A percentile compares a stretch with the other conserved stretches of the same genome.
These are phyloP conservation scores for Metarhizium sp. DNA, from an alignment of 2,329 filamentous ascomycete genomes.

Conservation along the genomic window DNA sequence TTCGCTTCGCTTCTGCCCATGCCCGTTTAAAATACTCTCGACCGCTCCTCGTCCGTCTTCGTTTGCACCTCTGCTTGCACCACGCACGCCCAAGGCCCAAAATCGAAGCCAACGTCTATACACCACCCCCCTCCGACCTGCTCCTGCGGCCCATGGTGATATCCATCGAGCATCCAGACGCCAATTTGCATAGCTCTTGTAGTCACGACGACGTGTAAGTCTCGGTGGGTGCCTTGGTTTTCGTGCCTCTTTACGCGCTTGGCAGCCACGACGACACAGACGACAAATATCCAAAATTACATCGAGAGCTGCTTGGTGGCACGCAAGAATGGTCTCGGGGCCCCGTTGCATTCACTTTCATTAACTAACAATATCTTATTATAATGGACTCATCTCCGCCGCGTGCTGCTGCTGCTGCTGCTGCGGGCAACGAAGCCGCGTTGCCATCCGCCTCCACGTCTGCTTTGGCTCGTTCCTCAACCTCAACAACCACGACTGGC, in stretches of 20 bases:
- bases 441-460: conserved; percentile 17
- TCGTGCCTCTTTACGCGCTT: conserved; percentile 3
- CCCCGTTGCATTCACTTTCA: not conserved
- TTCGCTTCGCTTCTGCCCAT: not conserved
- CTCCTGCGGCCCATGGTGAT: not conserved
- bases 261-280: conserved; percentile 6
- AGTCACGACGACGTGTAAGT: not conserved
- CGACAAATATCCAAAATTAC: conserved; percentile 3
- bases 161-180: not conserved
- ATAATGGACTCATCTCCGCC: conserved; percentile 33
- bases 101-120: not conserved
- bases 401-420: conserved; percentile 1
- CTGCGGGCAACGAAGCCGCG: conserved; percentile 18
- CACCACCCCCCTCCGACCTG: not conserved
- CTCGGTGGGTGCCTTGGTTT: not conserved
- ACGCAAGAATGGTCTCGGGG: not conserved
- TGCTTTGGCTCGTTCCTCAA: not conserved
- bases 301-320: not conserved
- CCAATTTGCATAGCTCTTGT: no score
- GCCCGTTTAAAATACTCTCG: conserved; percentile 1
- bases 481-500: conserved; percentile 24
- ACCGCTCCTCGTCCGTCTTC: not conserved
- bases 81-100: conserved; percentile 1
- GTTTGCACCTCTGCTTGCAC: not conserved
- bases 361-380: not conserved